Base-by-base conservation (phyloP, 164 flowering plant genomes). In the Liquidambar formosana region DNA sequence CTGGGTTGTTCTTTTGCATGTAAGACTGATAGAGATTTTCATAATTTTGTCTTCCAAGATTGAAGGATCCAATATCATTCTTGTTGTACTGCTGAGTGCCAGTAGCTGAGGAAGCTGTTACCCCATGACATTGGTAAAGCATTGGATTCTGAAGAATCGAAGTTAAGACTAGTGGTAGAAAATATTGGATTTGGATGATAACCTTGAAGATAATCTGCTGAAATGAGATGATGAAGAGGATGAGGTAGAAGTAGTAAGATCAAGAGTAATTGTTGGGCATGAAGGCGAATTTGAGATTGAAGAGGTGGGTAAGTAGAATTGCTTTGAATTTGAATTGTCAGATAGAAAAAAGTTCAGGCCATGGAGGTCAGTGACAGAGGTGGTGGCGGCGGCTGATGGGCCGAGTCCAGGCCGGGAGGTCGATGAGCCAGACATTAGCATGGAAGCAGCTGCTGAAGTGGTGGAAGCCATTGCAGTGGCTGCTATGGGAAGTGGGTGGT, bases 391-490 rank as follows among this genome's bases (percentile, higher is more conserved):
- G 2, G 78, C 38, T 9, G 61, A 26, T 33, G n/a, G 49, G 8
- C 49, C 22, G 10, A 23, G 44, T 18, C 61, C 62, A 8, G 77
- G 59, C 6, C 25, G 61, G 4, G 79, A 71, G 75, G 53, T 66
- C 8, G 83, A 62, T 1, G 93, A 84, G 61, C 96, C 93, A 0
- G 97, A 89, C 27, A 84, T 53, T 1, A 92, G 84, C 97, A 94
- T 93, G 67, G 77, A 71, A 26, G 97, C 97, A 0, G 99, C 99
- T 0, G 97, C 99, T 0, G 97, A 87, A 28, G 99, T 94, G 72
- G 96, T 88, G 78, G 97, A 92, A 21, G 97, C 99, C 97, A 94
- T 92, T 47, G 91, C 90, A 0, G 92, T 88, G 76, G 96, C 98
- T 28, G 89, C 69, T 15, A 81, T 53, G 0, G 93, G 91, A 45